phyloP scores from a whole-genome alignment of 2,329 filamentous ascomycete species.

The Xylaria multiplex region DNA sequence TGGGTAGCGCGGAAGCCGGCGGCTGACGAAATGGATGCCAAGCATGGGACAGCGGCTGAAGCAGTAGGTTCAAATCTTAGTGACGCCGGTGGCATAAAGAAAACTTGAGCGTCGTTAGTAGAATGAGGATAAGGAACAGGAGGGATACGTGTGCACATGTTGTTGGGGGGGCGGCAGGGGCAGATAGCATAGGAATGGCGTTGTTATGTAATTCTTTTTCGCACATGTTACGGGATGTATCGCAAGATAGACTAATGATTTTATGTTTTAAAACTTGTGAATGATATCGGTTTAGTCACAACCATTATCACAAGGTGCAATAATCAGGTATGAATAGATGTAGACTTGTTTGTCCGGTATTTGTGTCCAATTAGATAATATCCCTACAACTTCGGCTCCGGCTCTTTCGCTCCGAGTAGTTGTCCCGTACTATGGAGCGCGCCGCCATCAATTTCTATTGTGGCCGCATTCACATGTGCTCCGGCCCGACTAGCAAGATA shows the following conservation, averaged over 20 bases:
- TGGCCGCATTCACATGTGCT: conserved; percentile 76
- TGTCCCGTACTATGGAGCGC: conserved; percentile 62
- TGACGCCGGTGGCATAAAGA: background rate
- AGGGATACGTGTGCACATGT: background rate
- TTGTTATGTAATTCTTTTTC: conserved; percentile 10
- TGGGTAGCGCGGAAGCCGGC: conserved; percentile 84
- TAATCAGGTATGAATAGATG: background rate
- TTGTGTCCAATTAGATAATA: background rate
- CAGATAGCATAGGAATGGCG: conserved; percentile 18
- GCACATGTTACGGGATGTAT: conserved; percentile 16
- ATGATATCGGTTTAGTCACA: background rate
- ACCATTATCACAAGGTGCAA: background rate
- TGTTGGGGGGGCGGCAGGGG: too few species aligned
- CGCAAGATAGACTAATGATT: conserved; percentile 14
- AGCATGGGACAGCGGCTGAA: background rate
- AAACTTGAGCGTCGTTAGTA: background rate
- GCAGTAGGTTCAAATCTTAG: background rate
- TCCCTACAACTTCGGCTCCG: conserved; percentile 33
- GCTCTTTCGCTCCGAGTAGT: conserved; percentile 48
- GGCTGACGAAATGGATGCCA: background rate
- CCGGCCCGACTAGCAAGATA: conserved; percentile 76
- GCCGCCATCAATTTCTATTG: conserved; percentile 77
- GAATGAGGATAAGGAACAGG: background rate
- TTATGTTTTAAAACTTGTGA: background rate
- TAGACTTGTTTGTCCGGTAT: conserved; percentile 4